Base-by-base conservation (phyloP, 164 flowering plant genomes). In the Aristolochia fimbriata region DNA sequence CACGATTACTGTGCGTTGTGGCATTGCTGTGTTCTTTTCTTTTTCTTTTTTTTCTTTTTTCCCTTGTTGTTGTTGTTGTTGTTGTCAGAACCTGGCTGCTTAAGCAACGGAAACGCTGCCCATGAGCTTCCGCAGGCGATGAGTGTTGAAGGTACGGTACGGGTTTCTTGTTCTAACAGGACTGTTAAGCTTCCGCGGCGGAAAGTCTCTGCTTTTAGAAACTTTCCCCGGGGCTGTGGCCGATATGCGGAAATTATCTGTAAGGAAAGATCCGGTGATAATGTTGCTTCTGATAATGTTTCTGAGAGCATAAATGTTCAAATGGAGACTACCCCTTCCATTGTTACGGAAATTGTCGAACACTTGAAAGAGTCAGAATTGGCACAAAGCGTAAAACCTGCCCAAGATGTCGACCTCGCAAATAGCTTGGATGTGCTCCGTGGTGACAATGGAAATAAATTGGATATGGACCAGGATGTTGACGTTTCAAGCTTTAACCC, bases 191-290 rank as follows among this genome's bases (percentile, higher is more conserved):
- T 51, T 54, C 84, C 80, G 74, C 57, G 76, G 54, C 77, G 83
- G 23, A 79, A 59, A 61, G 76, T 83, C 41, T 80, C 83, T 58
- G 85, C 80, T 19, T 51, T 65, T 31, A 79, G 88, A 43, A 79
- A 81, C 67, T 81, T 75, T 27, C 89, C 89, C 0, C 60, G 65
- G 2, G 76, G 76, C 14, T 83, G 84, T 75, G 83, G 86, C 53
- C 70, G 55, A 14, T 48, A 43, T 41, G 74, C 71, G 16, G 48
- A 62, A 21, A 25, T 6, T 27, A 48, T 53, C 23, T 52, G 20
- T 27, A 7, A 1, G 1, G 10, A 4, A 30, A 27, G 4, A 11
- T 47, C 51, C 4, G 21, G 14, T 5, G 69, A 58, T 49, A 20
- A 27, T 6, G 62, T 33, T 27, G 24, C 27, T 22, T 41, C 6